A percentile compares a stretch with the other conserved stretches of the same genome.
Conservation (phyloP, 2,329 filamentous ascomycete species). For the Aspergillus arachidicola region DNA sequence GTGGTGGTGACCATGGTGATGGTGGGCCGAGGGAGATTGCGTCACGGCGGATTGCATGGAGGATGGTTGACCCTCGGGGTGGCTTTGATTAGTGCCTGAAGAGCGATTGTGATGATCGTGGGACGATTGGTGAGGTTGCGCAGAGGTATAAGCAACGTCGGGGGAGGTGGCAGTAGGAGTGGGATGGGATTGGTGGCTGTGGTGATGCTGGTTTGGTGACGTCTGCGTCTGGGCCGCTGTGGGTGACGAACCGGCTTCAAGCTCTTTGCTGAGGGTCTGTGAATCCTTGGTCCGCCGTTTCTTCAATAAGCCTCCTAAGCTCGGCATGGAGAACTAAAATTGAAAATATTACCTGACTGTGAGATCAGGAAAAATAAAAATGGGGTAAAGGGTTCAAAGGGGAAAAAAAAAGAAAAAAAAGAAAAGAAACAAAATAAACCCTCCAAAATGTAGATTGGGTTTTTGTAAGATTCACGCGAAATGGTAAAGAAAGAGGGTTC, state of each 20-base stretch:
- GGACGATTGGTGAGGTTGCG: conserved; percentile 21
- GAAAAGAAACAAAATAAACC: neutral
- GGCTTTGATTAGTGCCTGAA: conserved; percentile 22
- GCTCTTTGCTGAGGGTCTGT: conserved; percentile 56
- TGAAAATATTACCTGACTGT: conserved; percentile 10
- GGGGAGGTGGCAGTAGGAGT: neutral
- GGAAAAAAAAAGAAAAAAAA: neutral
- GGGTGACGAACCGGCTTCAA: conserved; percentile 68
- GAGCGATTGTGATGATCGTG: conserved; percentile 18
- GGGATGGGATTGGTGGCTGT: conserved; percentile 21
- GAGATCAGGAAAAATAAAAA: conserved; percentile 16
- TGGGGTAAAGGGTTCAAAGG: neutral
- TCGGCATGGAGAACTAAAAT: conserved; percentile 70
- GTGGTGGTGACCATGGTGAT: conserved; percentile 45
- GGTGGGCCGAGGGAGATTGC: conserved; percentile 35
- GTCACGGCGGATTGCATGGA: conserved; percentile 42
- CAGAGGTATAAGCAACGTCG: conserved; percentile 17
- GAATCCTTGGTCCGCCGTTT: conserved; percentile 98
- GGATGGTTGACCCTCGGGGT: conserved; percentile 30
- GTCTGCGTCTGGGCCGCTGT: conserved; percentile 65
- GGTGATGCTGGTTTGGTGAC: conserved; percentile 49
- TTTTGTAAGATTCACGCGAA: conserved; percentile 3
- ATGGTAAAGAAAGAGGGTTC: conserved; percentile 3
- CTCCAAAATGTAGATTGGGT: neutral
- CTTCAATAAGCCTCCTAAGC: conserved; percentile 85